phyloP scores from a whole-genome alignment of 1,139 yeast genomes.

The Debaryomyces subglobosus region DNA sequence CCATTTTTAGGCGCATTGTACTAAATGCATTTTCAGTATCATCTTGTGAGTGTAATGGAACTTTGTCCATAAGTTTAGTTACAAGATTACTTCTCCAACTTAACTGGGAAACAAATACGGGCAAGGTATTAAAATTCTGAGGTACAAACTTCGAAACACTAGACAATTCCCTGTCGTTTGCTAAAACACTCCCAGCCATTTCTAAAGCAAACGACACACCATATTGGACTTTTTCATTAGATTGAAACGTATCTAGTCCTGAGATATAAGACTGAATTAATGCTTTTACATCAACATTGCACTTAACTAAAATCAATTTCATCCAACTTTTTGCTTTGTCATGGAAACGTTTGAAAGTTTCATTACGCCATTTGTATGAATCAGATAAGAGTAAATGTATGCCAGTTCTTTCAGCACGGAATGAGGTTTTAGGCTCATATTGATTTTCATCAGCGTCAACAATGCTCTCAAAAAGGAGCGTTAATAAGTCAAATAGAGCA shows the following conservation, averaged over 20 bases:
- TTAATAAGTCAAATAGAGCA: slow-evolving; percentile 78
- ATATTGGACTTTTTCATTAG: slow-evolving; percentile 52
- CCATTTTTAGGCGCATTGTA: slow-evolving; percentile 19
- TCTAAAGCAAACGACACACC: slow-evolving; percentile 91
- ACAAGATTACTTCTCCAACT: slow-evolving; percentile 67
- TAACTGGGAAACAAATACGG: slow-evolving; percentile 77
- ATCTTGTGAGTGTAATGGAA: slow-evolving; percentile 35
- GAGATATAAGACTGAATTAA: slow-evolving; percentile 77
- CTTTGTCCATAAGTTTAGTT: slow-evolving; percentile 41
- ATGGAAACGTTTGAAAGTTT: slow-evolving; percentile 64
- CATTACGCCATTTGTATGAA: slow-evolving; percentile 74
- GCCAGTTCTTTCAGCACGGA: slow-evolving; percentile 59
- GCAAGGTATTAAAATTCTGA: slow-evolving; percentile 57
- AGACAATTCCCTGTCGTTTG: slow-evolving; percentile 62
- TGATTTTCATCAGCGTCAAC: slow-evolving; percentile 86
- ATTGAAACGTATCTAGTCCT: slow-evolving; percentile 37
- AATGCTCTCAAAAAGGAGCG: slow-evolving; percentile 76
- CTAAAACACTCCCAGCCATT: slow-evolving; percentile 74
- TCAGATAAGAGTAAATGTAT: slow-evolving; percentile 73
- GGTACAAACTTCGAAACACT: slow-evolving; percentile 31
- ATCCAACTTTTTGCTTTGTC: slow-evolving; percentile 71
- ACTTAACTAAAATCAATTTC: slow-evolving; percentile 50
- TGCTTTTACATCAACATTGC: slow-evolving; percentile 76
- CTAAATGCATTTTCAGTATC: slow-evolving; percentile 35
- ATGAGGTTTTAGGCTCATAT: slow-evolving; percentile 79